These are phyloP conservation scores for Urostyla sp. DNA, from an alignment of 73 alveolate species.

Conservation along the genomic window DNA sequence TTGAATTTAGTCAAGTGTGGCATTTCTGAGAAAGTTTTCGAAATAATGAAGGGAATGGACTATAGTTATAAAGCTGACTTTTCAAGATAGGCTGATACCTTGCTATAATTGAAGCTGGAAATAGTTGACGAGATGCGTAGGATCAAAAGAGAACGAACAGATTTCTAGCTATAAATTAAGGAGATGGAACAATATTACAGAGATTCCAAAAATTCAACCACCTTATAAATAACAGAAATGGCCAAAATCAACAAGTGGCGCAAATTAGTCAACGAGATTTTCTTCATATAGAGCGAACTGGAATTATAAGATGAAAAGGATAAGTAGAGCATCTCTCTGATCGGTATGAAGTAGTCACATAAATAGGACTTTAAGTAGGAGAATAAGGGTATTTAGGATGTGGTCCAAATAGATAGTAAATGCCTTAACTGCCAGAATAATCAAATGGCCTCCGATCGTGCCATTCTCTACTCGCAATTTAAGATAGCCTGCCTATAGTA, in stretches of 20 bases:
- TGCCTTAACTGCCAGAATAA: slow-evolving; percentile 18
- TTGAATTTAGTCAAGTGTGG: too few species aligned
- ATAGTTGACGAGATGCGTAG: slow-evolving; percentile 19
- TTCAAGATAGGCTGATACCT: too few species aligned
- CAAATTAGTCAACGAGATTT: slow-evolving; percentile 5
- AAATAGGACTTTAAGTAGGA: neutral
- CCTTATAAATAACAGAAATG: neutral
- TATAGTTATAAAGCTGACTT: too few species aligned
- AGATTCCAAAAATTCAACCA: neutral
- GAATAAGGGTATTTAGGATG: too few species aligned
- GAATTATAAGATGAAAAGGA: slow-evolving; percentile 40
- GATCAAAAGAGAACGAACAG: slow-evolving; percentile 42
- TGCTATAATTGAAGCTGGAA: slow-evolving; percentile 5
- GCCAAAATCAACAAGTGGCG: slow-evolving; percentile 20
- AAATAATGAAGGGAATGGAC: too few species aligned
- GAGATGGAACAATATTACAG: neutral
- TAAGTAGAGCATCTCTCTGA: slow-evolving; percentile 27
- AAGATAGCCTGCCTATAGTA: slow-evolving; percentile 38
- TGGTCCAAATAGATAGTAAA: slow-evolving; percentile 17
- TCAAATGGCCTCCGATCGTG: slow-evolving; percentile 25
- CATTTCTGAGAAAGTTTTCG: too few species aligned
- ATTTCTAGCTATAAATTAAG: slow-evolving; percentile 17
- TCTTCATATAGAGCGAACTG: neutral
- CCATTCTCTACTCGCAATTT: slow-evolving; percentile 25
- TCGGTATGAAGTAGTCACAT: slow-evolving; percentile 7